Base-by-base conservation (phyloP, 2,329 filamentous ascomycete genomes). In the Periconia macrospinosa region DNA sequence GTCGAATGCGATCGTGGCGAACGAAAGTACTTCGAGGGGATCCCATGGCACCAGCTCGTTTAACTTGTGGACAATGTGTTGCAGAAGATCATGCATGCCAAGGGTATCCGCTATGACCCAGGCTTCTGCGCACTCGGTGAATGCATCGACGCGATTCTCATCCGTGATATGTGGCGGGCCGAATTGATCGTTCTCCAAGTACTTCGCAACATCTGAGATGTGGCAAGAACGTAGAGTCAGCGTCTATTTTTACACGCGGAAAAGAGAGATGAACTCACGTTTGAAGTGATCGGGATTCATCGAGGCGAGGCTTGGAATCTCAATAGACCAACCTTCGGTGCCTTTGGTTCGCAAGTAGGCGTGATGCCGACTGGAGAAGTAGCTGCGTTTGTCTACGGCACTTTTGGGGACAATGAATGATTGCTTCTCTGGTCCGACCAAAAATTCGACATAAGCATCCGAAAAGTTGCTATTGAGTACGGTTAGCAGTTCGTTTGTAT, bases 21-120 rank as follows among this genome's bases (percentile, higher is more conserved):
- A 59, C 0, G 37, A 33, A 35, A 70, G 46, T 0, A 64, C 46
- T 7, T 62, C 57, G 5, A 30, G 50, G 11, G 57, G 35, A 2
- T 54, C 54, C 60, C 52, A 63, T 0, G 54, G 56, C 9, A 19
- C 23, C 11, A 50, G 52, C 1, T 50, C 49, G 3, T 55, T 40
- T 2, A 72, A 30, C 37, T 72, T 73, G 0, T 54, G 30, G 1
- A 61, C 51, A 7, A 71, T 60, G 18, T 62, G 57, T 0, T 69
- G 63, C 2, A 70, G 51, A 2, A 73, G 46, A 20, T 73, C 67
- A 1, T 56, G 49, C 59, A 70, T 63, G 6, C 52, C 55, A 0
- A 72, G 50, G 1, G 47, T 49, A 13, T 65, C 57, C 0, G 60
- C 69, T 1, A 60, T 49, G 0, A 47, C 41, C 68, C 69, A 72